A percentile compares a stretch with the other conserved stretches of the same genome.
Conservation (phyloP, 768 basidiomycete genomes). For the Daedaleopsis sinensis region DNA sequence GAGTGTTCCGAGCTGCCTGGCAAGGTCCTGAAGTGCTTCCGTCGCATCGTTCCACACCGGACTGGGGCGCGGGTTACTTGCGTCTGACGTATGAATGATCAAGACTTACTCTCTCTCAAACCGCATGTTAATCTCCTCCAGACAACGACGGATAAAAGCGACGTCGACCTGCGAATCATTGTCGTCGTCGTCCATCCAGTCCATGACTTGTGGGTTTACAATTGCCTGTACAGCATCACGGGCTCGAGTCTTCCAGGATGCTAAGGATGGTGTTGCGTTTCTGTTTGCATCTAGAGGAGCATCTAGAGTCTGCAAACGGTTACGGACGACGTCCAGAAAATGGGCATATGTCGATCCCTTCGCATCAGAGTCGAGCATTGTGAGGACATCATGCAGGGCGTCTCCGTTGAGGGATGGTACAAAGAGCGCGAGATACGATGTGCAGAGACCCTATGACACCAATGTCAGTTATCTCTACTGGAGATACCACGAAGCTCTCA, state of each 20-base stretch:
- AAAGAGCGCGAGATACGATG: constrained; percentile 35
- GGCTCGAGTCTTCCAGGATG: constrained; percentile 15
- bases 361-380: background rate
- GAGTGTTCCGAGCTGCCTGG: constrained; percentile 22
- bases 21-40: constrained; percentile 36
- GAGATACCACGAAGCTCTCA: background rate
- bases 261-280: too few relatives aligned
- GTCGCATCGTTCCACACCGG: constrained; percentile 37
- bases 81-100: background rate
- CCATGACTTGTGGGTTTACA: constrained; percentile 46
- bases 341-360: background rate
- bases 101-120: constrained; percentile 33
- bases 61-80: constrained; percentile 30
- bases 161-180: constrained; percentile 41
- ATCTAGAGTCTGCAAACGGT: background rate
- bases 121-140: constrained; percentile 48
- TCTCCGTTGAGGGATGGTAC: constrained; percentile 33
- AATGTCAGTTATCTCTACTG: background rate
- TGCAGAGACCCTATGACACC: constrained; percentile 24
- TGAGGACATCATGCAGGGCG: constrained; percentile 27
- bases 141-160: constrained; percentile 44
- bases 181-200: constrained; percentile 64
- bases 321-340: constrained; percentile 4
- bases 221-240: constrained; percentile 35
- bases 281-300: background rate